Evolutionary conservation across 352 stramenopile species (phyloP).

Genomic region (Phytopythium oedochilum): DNA sequence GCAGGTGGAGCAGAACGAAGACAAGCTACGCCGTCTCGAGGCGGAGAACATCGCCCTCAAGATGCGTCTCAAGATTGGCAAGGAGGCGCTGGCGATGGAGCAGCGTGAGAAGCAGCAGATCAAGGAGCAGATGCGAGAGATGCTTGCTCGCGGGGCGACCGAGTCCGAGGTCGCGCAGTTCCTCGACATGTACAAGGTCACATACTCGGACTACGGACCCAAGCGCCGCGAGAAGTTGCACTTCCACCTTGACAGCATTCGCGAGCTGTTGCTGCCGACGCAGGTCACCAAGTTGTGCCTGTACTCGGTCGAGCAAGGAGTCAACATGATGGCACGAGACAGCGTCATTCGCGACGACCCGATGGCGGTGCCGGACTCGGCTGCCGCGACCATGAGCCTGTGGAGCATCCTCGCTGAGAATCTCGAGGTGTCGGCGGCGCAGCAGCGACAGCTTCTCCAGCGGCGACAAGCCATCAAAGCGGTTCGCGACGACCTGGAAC

Average conservation of each 20-base stretch:
- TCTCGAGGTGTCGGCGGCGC: conserved; percentile 57
- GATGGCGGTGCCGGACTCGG: conserved; percentile 41
- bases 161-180: conserved; percentile 75
- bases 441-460: conserved; percentile 65
- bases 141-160: conserved; percentile 62
- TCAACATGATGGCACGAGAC: conserved; percentile 55
- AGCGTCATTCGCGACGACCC: conserved; percentile 55
- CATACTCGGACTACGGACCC: conserved; percentile 75
- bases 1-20: conserved; percentile 68
- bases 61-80: conserved; percentile 79
- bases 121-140: conserved; percentile 76
- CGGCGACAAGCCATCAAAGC: conserved; percentile 52
- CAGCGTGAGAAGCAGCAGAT: conserved; percentile 74
- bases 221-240: conserved; percentile 68
- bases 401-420: conserved; percentile 72
- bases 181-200: conserved; percentile 81
- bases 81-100: conserved; percentile 68
- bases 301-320: conserved; percentile 70
- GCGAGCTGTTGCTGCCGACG: conserved; percentile 66
- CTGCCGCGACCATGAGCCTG: conserved; percentile 52
- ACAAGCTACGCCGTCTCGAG: conserved; percentile 51
- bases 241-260: conserved; percentile 68
- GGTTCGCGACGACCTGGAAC: conserved; percentile 62
- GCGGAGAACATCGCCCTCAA: conserved; percentile 77
- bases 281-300: conserved; percentile 77